These are phyloP conservation scores for Backusella australiensis DNA, from an alignment of 192 early-diverging fungal genomes.

Conservation along the genomic window DNA sequence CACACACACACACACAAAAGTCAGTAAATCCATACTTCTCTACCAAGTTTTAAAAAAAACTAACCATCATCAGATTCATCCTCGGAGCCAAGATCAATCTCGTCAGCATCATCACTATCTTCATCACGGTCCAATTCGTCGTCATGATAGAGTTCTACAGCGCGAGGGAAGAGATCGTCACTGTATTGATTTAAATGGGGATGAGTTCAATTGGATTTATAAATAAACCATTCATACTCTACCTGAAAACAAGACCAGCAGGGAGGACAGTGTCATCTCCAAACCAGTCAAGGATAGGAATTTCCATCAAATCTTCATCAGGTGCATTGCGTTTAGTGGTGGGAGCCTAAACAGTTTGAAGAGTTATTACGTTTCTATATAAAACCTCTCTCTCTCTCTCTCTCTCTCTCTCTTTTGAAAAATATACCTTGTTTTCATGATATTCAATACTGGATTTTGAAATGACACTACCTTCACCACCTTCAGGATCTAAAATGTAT, in stretches of 20 bases:
- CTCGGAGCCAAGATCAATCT: constrained; percentile 34
- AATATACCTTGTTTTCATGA: constrained; percentile 23
- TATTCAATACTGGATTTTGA: constrained; percentile 28
- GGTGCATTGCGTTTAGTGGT: constrained; percentile 28
- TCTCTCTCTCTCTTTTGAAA: neutral
- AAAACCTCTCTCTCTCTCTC: neutral
- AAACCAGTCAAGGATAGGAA: constrained; percentile 33
- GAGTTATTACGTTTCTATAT: neutral
- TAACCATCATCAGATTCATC: constrained; percentile 27
- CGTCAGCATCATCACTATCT: constrained; percentile 26
- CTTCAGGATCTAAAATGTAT: constrained; percentile 23
- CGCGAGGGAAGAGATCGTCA: constrained; percentile 36
- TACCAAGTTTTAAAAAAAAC: neutral
- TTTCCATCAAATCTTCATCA: neutral
- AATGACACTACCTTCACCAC: constrained; percentile 10
- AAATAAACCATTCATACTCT: neutral
- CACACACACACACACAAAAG: neutral
- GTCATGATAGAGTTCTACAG: constrained; percentile 21
- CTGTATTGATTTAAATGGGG: neutral
- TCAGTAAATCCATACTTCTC: too few relatives aligned
- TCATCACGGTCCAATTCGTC: constrained; percentile 22
- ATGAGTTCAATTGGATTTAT: neutral
- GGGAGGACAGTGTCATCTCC: constrained; percentile 20
- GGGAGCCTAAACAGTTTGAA: constrained; percentile 9
- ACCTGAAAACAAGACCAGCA: constrained; percentile 5